A percentile compares a stretch with the other conserved stretches of the same genome.
Conservation (phyloP, 495 filamentous ascomycete species). For the Aspergillus diversus region DNA sequence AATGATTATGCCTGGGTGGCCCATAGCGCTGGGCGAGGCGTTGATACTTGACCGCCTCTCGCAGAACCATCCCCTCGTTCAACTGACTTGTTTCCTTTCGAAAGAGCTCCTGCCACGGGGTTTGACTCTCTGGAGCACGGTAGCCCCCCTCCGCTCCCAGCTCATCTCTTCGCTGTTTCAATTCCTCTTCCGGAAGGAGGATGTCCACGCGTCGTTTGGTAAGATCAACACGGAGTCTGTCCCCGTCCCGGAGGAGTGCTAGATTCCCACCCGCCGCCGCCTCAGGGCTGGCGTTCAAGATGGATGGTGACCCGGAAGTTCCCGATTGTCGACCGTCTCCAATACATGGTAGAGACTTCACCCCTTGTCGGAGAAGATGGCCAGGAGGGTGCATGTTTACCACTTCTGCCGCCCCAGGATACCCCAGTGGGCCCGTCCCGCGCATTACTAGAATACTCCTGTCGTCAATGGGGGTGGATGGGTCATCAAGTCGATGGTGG, state of each 20-base stretch:
- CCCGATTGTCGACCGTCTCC: conserved; percentile 60
- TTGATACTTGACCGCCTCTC: conserved; percentile 54
- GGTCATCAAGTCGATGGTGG: conserved; percentile 49
- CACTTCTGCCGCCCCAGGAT: conserved; percentile 59
- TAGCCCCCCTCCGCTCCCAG: conserved; percentile 41
- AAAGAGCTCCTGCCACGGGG: conserved; percentile 58
- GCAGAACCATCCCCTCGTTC: conserved; percentile 57
- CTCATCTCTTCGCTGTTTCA: conserved; percentile 64
- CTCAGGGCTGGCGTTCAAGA: conserved; percentile 61
- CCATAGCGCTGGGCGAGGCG: conserved; percentile 51
- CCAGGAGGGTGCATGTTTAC: conserved; percentile 60
- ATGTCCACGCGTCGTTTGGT: conserved; percentile 57
- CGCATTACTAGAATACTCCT: conserved; percentile 58
- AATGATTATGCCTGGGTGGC: conserved; percentile 57
- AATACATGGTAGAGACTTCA: conserved; percentile 57
- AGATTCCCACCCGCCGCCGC: conserved; percentile 64
- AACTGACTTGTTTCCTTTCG: conserved; percentile 53
- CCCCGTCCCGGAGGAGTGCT: conserved; percentile 56
- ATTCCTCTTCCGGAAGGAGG: conserved; percentile 59
- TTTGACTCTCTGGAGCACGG: conserved; percentile 41
- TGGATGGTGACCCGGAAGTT: conserved; percentile 58
- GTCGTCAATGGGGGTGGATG: conserved; percentile 48
- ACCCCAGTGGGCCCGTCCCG: conserved; percentile 55
- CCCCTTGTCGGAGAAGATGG: conserved; percentile 47
- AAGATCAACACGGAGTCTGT: conserved; percentile 59